A percentile compares a stretch with the other conserved stretches of the same genome.
Conservation (phyloP, 305 asterid species). For the Solanum aculeatissimum region DNA sequence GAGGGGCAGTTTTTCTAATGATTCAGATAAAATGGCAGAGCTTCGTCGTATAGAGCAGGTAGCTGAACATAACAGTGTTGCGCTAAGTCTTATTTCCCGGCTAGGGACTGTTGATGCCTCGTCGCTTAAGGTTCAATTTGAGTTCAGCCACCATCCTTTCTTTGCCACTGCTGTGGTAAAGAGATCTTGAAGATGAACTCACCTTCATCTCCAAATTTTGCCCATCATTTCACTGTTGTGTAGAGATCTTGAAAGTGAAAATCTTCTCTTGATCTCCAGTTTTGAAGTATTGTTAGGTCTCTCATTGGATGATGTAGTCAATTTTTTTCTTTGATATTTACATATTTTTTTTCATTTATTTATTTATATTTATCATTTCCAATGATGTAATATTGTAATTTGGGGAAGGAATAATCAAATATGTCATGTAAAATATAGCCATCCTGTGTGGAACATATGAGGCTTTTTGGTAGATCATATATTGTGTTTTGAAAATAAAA, state of each 20-base stretch:
- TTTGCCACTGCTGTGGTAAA: slow-evolving; percentile 83
- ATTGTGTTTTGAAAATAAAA: not conserved
- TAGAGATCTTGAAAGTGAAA: not conserved
- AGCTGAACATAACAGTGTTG: slow-evolving; percentile 83
- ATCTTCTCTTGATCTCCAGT: not conserved
- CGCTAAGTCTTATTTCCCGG: slow-evolving; percentile 62
- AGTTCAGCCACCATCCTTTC: slow-evolving; percentile 80
- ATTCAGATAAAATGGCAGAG: slow-evolving; percentile 57
- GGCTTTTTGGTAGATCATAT: not conserved
- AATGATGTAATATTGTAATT: not conserved
- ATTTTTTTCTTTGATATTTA: not conserved
- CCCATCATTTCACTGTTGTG: not conserved
- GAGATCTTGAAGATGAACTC: slow-evolving; percentile 47
- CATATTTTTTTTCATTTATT: not conserved
- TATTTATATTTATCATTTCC: not conserved
- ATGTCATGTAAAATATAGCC: not conserved
- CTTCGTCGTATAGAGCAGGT: slow-evolving; percentile 77
- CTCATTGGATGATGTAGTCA: not conserved
- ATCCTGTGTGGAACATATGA: slow-evolving; percentile 8
- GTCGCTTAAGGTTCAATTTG: slow-evolving; percentile 65
- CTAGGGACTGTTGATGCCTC: slow-evolving; percentile 64
- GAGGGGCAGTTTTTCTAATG: slow-evolving; percentile 45
- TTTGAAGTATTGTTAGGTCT: not conserved
- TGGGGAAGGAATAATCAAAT: not conserved
- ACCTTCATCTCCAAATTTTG: not conserved